These are phyloP conservation scores for Arthrocladium fulminans DNA, from an alignment of 2,329 filamentous ascomycete genomes.

Conservation along the genomic window DNA sequence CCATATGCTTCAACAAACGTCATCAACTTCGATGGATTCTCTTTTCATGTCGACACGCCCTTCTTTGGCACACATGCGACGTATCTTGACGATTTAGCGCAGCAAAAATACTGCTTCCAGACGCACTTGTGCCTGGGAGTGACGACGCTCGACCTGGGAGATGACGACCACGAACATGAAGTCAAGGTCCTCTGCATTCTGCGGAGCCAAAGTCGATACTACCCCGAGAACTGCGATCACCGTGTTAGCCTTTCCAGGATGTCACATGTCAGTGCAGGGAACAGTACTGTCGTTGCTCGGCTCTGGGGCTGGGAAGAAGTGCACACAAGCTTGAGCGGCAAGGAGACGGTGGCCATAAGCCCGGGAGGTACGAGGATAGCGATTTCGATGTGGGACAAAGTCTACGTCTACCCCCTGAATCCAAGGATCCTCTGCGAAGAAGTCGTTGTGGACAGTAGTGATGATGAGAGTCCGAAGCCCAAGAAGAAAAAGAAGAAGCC, in stretches of 20 bases:
- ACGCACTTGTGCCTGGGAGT: conserved; percentile 34
- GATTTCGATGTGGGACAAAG: conserved; percentile 34
- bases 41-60: conserved; percentile 32
- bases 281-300: conserved; percentile 12
- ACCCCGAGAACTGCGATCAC: conserved; percentile 27
- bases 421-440: conserved; percentile 30
- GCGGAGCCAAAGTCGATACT: conserved; percentile 27
- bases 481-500: conserved; percentile 7
- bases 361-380: conserved; percentile 31
- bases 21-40: conserved; percentile 16
- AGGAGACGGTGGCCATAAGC: conserved; percentile 28
- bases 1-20: conserved; percentile 18
- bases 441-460: conserved; percentile 18
- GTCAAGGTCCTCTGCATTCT: conserved; percentile 33
- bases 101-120: conserved; percentile 27
- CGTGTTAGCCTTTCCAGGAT: conserved; percentile 32
- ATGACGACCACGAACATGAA: conserved; percentile 20
- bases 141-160: conserved; percentile 25
- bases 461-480: conserved; percentile 3
- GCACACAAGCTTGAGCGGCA: conserved; percentile 31
- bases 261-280: conserved; percentile 25
- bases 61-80: conserved; percentile 32
- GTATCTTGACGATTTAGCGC: conserved; percentile 7
- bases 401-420: conserved; percentile 34
- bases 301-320: conserved; percentile 19